phyloP scores from a whole-genome alignment of 2,329 filamentous ascomycete genomes.

The Colletotrichum sp. region DNA sequence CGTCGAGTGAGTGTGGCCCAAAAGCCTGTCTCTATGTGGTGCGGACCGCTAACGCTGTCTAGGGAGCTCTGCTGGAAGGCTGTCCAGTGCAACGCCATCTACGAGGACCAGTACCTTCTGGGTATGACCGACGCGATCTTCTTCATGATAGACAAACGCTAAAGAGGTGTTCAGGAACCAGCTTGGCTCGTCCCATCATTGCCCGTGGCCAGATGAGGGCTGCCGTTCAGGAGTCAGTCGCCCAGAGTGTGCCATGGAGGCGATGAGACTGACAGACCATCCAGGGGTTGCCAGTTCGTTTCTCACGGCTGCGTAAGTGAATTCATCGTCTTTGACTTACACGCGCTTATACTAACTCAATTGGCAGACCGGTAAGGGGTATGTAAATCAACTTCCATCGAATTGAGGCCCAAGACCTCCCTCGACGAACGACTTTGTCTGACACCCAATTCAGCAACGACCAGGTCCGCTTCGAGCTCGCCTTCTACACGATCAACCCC shows the following conservation, averaged over 20 bases:
- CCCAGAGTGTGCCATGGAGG: not conserved
- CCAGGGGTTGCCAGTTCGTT: constrained; percentile 38
- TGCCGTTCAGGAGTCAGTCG: not conserved
- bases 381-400: not conserved
- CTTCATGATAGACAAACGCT: not conserved
- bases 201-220: constrained; percentile 63
- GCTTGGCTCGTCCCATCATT: constrained; percentile 70
- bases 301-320: constrained; percentile 51
- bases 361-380: constrained; percentile 16
- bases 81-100: constrained; percentile 65
- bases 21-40: not conserved
- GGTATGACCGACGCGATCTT: constrained; percentile 38
- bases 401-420: not conserved
- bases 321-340: not conserved
- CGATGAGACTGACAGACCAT: not conserved
- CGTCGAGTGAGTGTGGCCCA: constrained; percentile 51
- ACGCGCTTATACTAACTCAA: not conserved
- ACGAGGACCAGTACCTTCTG: constrained; percentile 57
- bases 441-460: constrained; percentile 21
- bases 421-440: not conserved
- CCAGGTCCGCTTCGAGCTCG: constrained; percentile 44
- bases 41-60: not conserved
- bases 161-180: constrained; percentile 45
- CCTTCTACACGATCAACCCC: constrained; percentile 36
- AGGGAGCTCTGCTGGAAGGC: constrained; percentile 75